Base-by-base conservation (phyloP, 2,329 filamentous ascomycete species). In the Plenodomus biglobosus region DNA sequence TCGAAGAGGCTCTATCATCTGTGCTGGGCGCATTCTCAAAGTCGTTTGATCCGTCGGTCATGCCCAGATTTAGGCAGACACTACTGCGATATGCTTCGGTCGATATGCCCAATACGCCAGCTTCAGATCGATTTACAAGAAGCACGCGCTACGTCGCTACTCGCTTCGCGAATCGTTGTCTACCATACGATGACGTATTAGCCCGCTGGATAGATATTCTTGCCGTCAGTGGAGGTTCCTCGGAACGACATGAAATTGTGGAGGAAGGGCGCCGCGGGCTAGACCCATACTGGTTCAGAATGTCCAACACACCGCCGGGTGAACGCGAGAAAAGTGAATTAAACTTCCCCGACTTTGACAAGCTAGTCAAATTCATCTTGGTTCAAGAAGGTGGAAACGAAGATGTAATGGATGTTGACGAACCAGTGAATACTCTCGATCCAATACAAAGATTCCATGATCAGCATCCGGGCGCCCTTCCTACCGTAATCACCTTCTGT, bases 241-340 rank as follows among this genome's bases (percentile, higher is more conserved):
- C 84, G 42, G 87, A 92, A 66, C 83, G 88, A 38, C 87, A 85
- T 51, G 92, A 97, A 65, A 85, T 97, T 2, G 74, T 89, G 1
- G 94, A 99, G 66, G 92, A 97, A 73, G 94, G 91, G 1, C 85
- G 84, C 52, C 92, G 90, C 69, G 94, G 94, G 0, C 78, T 96
- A 3, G 90, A 96, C 71, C 85, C 86, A 10, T 86, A 87, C 64
- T 88, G 85, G 84, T 86, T 86, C 61, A 74, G 76, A 39, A 80
- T 86, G 65, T 71, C 85, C 11, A 86, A 87, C 19, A 63, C 66
- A 22, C 43, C 62, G 16, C 62, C 64, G 6, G 67, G 66, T 11
- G 52, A 51, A 32, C 46, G 52, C 13, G 58, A 62, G n/a, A 49
- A 60, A 38, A 52, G 41, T 24, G 45, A 52, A 10, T 38, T 70